phyloP scores from a whole-genome alignment of 2,329 filamentous ascomycete genomes.

The Westerdykella ornata region DNA sequence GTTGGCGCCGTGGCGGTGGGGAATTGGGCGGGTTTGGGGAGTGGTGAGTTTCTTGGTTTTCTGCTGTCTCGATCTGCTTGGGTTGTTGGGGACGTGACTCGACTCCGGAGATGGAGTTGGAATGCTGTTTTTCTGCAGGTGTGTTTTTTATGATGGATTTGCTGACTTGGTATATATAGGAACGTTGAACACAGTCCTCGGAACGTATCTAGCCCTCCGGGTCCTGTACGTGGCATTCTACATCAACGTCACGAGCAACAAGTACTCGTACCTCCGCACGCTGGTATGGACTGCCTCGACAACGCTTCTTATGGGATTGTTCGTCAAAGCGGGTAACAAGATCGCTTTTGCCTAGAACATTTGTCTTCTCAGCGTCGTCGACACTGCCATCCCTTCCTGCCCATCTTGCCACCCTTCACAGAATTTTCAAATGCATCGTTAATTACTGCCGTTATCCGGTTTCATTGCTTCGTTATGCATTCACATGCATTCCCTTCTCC shows the following conservation, averaged over 20 bases:
- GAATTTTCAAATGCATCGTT: no score
- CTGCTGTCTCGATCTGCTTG: background rate
- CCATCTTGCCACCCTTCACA: no score
- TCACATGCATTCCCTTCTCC: no score
- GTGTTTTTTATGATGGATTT: background rate
- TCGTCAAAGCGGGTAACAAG: slow-evolving; percentile 19
- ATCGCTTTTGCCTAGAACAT: slow-evolving; percentile 1
- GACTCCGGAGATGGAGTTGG: no score
- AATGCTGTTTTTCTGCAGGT: background rate
- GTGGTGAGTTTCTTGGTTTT: slow-evolving; percentile 11
- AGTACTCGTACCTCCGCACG: slow-evolving; percentile 13
- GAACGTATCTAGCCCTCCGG: slow-evolving; percentile 13
- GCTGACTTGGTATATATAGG: slow-evolving; percentile 5
- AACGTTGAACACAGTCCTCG: slow-evolving; percentile 16
- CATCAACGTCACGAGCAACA: slow-evolving; percentile 13
- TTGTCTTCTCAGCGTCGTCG: no score
- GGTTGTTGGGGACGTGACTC: background rate
- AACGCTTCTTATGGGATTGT: slow-evolving; percentile 12
- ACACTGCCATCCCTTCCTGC: no score
- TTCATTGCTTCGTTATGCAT: no score
- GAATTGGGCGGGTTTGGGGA: slow-evolving; percentile 31
- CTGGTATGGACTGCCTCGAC: slow-evolving; percentile 11
- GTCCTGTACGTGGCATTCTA: slow-evolving; percentile 19
- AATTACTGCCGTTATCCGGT: no score
- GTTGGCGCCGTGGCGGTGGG: slow-evolving; percentile 40